Evolutionary conservation across 768 basidiomycete species (phyloP).

Genomic region (Amanita jacksonii): DNA sequence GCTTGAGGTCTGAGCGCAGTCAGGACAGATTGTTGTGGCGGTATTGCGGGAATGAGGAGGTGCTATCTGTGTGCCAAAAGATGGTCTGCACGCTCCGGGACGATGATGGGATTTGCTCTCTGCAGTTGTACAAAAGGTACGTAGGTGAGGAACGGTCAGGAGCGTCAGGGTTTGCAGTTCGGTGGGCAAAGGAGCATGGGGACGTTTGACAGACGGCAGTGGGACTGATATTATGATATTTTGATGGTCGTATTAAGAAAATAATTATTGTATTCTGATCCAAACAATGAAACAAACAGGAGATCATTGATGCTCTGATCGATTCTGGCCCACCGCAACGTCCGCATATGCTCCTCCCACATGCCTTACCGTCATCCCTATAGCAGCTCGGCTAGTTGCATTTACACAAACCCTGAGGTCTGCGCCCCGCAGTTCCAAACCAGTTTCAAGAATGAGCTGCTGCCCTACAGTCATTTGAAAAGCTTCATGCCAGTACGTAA

Average conservation of each 20-base stretch:
- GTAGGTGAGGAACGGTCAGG: background rate
- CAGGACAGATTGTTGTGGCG: background rate
- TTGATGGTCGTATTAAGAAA: background rate
- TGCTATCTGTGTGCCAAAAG: background rate
- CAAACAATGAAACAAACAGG: too few relatives aligned
- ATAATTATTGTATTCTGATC: background rate
- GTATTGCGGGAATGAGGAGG: background rate
- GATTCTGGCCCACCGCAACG: background rate
- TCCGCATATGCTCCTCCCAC: background rate
- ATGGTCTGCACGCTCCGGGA: background rate
- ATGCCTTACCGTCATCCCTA: constrained; percentile 2
- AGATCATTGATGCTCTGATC: background rate
- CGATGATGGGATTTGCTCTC: background rate
- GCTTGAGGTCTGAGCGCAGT: background rate
- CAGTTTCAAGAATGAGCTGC: background rate
- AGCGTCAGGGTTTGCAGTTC: constrained; percentile 3
- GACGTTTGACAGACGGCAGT: background rate
- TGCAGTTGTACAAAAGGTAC: background rate
- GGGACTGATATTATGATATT: background rate
- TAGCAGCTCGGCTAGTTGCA: constrained; percentile 7
- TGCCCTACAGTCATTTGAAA: background rate
- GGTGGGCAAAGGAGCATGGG: constrained; percentile 1
- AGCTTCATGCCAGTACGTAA: constrained; percentile 5
- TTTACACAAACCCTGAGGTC: constrained; percentile 6
- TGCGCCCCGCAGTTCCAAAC: background rate